Evolutionary conservation across 164 flowering plant species (phyloP).

Genomic region (Platanus orientalis): DNA sequence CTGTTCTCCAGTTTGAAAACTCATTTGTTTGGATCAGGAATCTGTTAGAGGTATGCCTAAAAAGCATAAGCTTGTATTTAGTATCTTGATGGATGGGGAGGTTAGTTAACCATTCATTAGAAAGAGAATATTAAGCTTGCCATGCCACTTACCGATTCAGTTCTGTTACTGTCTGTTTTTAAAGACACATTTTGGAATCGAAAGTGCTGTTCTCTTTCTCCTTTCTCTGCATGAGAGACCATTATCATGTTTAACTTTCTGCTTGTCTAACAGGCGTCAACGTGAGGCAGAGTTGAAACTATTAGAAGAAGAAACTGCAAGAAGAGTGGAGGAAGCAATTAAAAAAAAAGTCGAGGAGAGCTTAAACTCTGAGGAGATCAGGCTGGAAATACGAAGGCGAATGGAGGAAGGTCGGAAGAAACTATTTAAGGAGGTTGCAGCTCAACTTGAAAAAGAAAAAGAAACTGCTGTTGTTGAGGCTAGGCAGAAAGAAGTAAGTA

Average conservation of each 20-base stretch:
- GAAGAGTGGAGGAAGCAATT: constrained; percentile 85
- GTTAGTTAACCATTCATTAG: constrained; percentile 49
- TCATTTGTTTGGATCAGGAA: constrained; percentile 92
- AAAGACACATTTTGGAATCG: constrained; percentile 11
- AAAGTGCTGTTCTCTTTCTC: constrained; percentile 19
- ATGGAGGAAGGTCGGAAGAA: constrained; percentile 83
- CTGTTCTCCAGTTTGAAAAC: constrained; percentile 90
- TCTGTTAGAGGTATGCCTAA: constrained; percentile 97
- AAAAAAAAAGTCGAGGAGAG: constrained; percentile 72
- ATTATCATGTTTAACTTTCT: constrained; percentile 34
- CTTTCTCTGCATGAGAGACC: constrained; percentile 11
- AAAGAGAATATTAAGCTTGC: constrained; percentile 20
- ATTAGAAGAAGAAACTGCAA: constrained; percentile 91
- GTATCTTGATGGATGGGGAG: constrained; percentile 54
- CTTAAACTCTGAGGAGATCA: constrained; percentile 69
- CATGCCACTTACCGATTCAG: constrained; percentile 18
- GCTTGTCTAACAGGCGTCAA: constrained; percentile 66
- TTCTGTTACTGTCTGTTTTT: constrained; percentile 23
- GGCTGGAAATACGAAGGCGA: constrained; percentile 58
- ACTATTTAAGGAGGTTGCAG: constrained; percentile 65
- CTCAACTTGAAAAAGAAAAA: constrained; percentile 84
- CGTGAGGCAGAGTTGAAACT: constrained; percentile 85
- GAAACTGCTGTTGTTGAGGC: constrained; percentile 74
- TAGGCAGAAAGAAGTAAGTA: constrained; percentile 65
- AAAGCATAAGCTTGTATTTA: constrained; percentile 63